phyloP scores from a whole-genome alignment of 139 green algal genomes.

The Pleodorina starrii region DNA sequence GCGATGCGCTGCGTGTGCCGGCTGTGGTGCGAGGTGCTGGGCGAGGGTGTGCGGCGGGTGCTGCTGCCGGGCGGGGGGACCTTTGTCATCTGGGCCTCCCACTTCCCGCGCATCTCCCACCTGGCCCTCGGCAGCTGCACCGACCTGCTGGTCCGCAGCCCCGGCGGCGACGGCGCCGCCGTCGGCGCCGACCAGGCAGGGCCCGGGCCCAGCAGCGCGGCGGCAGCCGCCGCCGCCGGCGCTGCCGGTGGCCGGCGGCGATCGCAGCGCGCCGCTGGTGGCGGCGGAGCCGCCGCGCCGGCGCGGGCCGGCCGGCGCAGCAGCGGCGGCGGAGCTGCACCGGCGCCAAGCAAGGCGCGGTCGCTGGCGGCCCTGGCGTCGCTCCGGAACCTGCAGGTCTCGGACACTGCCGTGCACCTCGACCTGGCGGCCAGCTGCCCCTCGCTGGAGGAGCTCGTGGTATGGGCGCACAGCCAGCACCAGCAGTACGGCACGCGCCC shows the following conservation, averaged over 20 bases:
- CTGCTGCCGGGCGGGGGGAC: background rate
- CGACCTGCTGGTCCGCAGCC: background rate
- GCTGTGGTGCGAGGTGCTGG: conserved; percentile 24
- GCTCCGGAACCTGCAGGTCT: conserved; percentile 35
- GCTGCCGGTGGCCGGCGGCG: conserved; percentile 15
- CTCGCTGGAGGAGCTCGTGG: conserved; percentile 28
- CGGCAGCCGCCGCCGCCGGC: background rate
- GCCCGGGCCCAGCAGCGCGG: background rate
- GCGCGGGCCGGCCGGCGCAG: background rate
- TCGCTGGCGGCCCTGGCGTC: background rate
- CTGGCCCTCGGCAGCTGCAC: background rate
- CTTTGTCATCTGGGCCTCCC: background rate
- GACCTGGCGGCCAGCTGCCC: conserved; percentile 24
- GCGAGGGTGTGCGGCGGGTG: conserved; percentile 27
- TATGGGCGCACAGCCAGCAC: background rate
- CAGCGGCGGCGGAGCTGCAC: background rate
- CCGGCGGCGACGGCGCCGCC: background rate
- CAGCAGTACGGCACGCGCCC: background rate
- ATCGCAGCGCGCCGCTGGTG: background rate
- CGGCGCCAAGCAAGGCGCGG: background rate
- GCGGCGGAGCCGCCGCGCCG: background rate
- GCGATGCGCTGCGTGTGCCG: conserved; percentile 40
- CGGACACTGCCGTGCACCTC: background rate
- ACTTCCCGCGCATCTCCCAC: conserved; percentile 1
- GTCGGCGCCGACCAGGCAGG: background rate